A percentile compares a stretch with the other conserved stretches of the same genome.
Evolutionary conservation across 306 rosid species (phyloP).

Genomic region (Medicago lupulina): DNA sequence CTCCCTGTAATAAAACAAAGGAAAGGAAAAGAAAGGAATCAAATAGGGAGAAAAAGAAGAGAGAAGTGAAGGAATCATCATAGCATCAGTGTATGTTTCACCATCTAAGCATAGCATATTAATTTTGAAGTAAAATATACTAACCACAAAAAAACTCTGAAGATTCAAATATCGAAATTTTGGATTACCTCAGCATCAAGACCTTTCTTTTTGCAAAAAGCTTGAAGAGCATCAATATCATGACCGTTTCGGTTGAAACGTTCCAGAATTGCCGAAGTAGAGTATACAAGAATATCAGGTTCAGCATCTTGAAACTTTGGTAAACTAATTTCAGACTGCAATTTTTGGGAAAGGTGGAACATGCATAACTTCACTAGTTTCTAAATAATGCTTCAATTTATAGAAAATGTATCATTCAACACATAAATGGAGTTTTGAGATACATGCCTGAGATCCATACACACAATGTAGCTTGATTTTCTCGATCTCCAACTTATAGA

Average conservation of each 20-base stretch:
- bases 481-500: slow-evolving; percentile 80
- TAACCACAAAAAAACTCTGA: slow-evolving; percentile 11
- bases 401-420: slow-evolving; percentile 16
- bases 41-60: too few relatives aligned
- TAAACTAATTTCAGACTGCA: slow-evolving; percentile 77
- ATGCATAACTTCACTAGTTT: slow-evolving; percentile 22
- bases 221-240: slow-evolving; percentile 75
- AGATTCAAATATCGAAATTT: slow-evolving; percentile 22
- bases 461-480: slow-evolving; percentile 78
- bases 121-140: slow-evolving; percentile 8
- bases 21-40: too few relatives aligned
- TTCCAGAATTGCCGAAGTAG: slow-evolving; percentile 65
- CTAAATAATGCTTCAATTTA: slow-evolving; percentile 33
- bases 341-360: slow-evolving; percentile 34
- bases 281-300: slow-evolving; percentile 77
- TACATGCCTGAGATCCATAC: slow-evolving; percentile 90
- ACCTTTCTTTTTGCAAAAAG: slow-evolving; percentile 92
- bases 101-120: slow-evolving; percentile 18
- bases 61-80: too few relatives aligned
- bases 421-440: slow-evolving; percentile 38
- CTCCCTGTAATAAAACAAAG: too few relatives aligned
- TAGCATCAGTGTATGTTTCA: not conserved
- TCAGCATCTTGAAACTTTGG: slow-evolving; percentile 86
- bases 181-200: slow-evolving; percentile 76
- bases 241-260: slow-evolving; percentile 54